A percentile compares a stretch with the other conserved stretches of the same genome.
Conservation (phyloP, 192 early-diverging fungal genomes). For the Backusella tuberculispora region DNA sequence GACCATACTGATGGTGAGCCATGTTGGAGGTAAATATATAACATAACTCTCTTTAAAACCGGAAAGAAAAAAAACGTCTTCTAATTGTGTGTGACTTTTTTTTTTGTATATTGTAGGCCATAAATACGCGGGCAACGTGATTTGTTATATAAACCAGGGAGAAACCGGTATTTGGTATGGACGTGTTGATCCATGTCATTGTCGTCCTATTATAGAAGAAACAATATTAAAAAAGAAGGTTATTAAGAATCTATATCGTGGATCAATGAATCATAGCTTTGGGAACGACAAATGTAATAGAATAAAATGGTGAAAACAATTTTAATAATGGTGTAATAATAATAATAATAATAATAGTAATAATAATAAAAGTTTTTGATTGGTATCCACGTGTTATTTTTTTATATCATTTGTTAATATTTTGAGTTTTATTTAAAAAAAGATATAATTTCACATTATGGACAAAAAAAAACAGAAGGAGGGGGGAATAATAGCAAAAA, state of each 20-base stretch:
- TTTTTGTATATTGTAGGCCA: slow-evolving; percentile 44
- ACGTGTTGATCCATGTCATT: slow-evolving; percentile 57
- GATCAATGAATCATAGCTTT: slow-evolving; percentile 58
- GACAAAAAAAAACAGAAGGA: not conserved
- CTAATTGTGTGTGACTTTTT: slow-evolving; percentile 11
- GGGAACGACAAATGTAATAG: slow-evolving; percentile 28
- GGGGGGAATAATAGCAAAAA: not conserved
- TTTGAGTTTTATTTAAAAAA: not conserved
- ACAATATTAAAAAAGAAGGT: slow-evolving; percentile 53
- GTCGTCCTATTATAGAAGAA: slow-evolving; percentile 52
- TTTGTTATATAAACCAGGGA: slow-evolving; percentile 52
- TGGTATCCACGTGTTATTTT: not conserved
- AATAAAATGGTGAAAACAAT: slow-evolving; percentile 27
- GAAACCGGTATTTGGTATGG: slow-evolving; percentile 62
- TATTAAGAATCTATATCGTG: slow-evolving; percentile 57
- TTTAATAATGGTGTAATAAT: not conserved
- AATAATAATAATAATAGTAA: not conserved
- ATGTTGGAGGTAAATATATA: slow-evolving; percentile 53
- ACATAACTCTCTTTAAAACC: not conserved
- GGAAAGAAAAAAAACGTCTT: not conserved
- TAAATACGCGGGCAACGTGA: slow-evolving; percentile 66
- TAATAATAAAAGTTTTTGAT: not conserved
- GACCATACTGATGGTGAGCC: slow-evolving; percentile 53
- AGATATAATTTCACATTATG: not conserved
- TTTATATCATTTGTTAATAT: not conserved